A percentile compares a stretch with the other conserved stretches of the same genome.
Conservation (phyloP, 2,329 filamentous ascomycete genomes). For the Rachicladosporium sp. region DNA sequence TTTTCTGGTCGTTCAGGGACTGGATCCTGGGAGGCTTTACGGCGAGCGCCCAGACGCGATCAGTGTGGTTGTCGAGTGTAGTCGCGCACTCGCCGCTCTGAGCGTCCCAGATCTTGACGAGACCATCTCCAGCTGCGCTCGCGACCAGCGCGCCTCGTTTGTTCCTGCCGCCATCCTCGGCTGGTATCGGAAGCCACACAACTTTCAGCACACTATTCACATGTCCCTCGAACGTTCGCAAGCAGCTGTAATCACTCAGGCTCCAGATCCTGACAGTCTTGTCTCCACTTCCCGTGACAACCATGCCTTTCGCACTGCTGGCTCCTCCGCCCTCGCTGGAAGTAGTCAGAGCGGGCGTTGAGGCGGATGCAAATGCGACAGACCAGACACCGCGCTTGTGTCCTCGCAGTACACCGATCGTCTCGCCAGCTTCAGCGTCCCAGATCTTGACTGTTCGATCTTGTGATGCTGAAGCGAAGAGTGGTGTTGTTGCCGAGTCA, state of each 20-base stretch:
- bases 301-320: constrained; percentile 61
- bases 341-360: constrained; percentile 60
- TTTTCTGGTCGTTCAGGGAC: constrained; percentile 5
- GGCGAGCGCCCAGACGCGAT: constrained; percentile 84
- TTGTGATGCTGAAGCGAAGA: constrained; percentile 93
- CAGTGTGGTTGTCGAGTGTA: constrained; percentile 92
- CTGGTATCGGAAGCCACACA: constrained; percentile 58
- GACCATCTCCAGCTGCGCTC: constrained; percentile 81
- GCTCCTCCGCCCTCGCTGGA: constrained; percentile 51
- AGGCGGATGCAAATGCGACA: constrained; percentile 73
- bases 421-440: constrained; percentile 79
- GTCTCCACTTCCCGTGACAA: constrained; percentile 86
- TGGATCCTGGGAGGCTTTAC: constrained; percentile 44
- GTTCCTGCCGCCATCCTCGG: constrained; percentile 24
- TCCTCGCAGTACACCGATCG: constrained; percentile 79
- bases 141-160: constrained; percentile 60
- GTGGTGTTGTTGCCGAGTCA: constrained; percentile 51
- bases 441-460: constrained; percentile 96
- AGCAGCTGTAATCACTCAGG: constrained; percentile 78
- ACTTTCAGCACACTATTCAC: constrained; percentile 93
- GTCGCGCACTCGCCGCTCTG: constrained; percentile 72
- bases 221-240: constrained; percentile 91
- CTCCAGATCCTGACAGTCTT: constrained; percentile 96
- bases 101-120: constrained; percentile 94
- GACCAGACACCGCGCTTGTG: constrained; percentile 95